Evolutionary conservation across 495 filamentous ascomycete species (phyloP), one percentile per base, ranked within the genome.

Genomic region (Filosporella fistucella): DNA sequence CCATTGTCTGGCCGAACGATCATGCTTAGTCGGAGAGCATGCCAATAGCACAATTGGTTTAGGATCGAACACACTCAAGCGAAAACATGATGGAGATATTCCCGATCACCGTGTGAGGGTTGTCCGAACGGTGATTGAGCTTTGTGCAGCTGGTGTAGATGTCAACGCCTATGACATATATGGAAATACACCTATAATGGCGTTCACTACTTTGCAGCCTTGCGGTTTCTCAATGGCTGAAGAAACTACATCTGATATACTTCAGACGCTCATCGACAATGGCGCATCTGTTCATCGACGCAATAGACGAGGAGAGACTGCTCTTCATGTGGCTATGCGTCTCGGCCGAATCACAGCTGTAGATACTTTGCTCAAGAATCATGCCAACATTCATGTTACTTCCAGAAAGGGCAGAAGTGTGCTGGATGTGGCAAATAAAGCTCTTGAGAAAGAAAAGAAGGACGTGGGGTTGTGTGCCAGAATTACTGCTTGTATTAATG

Each of bases 301-400:
- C 1, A 75, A 75, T 42, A 52, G 69, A 11, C 40, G 54, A 1
- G 72, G 72, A n/a, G 70, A 76, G 48, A 76, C 69, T 1, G 57
- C 70, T 4, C 59, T 74, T 23, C 62, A 73, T 36, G 45, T 75
- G 6, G 70, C 72, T 13, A 68, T 67, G 7, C 54, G 68, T 4
- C 50, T 68, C 7, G 69, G 71, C 14, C 59, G 68, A 18, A 71
- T 69, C 53, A 55, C 68, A 0, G 71, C 72, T 8, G 43, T 72
- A 3, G 64, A 60, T n/a, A 62, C 63, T 16, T 52, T 76, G 18
- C 52, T 74, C n/a, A 65, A 69, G 40, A 39, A 59, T 11, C 65
- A 68, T 0, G 69, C 69, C 6, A 71, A 68, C 34, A 65, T 71
- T 7, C 49, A 61, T 24, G 71, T 59, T 17, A 22, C 39, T 16